These are phyloP conservation scores for Vanrija humicola DNA, from an alignment of 1,284 basidiomycete species.

Conservation along the genomic window DNA sequence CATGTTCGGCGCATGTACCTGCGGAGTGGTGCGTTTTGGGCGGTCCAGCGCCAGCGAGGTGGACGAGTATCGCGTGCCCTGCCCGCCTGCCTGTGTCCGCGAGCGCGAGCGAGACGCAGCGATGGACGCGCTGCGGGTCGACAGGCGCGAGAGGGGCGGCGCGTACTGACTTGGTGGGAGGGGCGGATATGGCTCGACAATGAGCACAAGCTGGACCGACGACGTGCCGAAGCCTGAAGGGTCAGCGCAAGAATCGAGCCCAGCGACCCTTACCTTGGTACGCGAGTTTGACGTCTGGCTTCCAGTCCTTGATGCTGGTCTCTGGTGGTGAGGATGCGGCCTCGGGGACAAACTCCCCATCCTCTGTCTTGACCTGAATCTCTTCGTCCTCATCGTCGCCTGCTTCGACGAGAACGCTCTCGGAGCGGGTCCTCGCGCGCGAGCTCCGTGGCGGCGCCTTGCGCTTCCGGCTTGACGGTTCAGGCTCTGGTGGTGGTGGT, in stretches of 20 bases:
- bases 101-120: constrained; percentile 30
- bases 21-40: neutral
- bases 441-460: constrained; percentile 16
- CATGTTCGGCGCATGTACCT: constrained; percentile 25
- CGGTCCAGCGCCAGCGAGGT: constrained; percentile 25
- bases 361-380: constrained; percentile 23
- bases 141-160: constrained; percentile 43
- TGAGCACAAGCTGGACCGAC: constrained; percentile 44
- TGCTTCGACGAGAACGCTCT: constrained; percentile 2
- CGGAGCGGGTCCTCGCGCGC: constrained; percentile 10
- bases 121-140: constrained; percentile 36
- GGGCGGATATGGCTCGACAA: constrained; percentile 45
- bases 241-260: neutral
- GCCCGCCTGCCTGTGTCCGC: constrained; percentile 18
- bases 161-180: constrained; percentile 39
- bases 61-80: constrained; percentile 28
- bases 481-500: constrained; percentile 5
- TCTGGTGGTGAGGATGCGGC: constrained; percentile 19
- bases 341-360: neutral
- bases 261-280: constrained; percentile 33
- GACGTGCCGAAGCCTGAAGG: constrained; percentile 42
- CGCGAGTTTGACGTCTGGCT: constrained; percentile 38
- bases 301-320: constrained; percentile 43
- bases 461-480: constrained; percentile 13
- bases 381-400: constrained; percentile 18